Percentiles rank a stretch among this genome's conserved stretches.
Conservation (phyloP, 768 basidiomycete species). For the Tulasnella sp. region DNA sequence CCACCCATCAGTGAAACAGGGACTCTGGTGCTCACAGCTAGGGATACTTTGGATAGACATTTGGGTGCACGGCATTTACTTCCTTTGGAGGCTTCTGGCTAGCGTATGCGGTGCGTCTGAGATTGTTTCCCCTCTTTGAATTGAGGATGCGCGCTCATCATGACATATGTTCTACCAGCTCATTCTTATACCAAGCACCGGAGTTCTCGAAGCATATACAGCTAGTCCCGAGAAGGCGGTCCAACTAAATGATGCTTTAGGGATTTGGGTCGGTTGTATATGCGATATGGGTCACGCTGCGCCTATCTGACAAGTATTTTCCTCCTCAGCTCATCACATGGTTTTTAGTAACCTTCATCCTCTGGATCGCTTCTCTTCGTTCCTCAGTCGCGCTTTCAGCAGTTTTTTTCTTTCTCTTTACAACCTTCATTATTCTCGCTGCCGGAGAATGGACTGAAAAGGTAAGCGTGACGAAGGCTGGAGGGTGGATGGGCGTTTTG, state of each 20-base stretch:
- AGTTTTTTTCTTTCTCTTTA: slow-evolving; percentile 52
- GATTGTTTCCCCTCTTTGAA: background rate
- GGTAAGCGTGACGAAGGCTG: slow-evolving; percentile 35
- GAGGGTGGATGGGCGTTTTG: slow-evolving; percentile 33
- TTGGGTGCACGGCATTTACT: slow-evolving; percentile 22
- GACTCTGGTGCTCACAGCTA: background rate
- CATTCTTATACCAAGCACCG: slow-evolving; percentile 11
- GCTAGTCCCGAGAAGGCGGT: background rate
- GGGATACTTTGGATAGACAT: slow-evolving; percentile 2
- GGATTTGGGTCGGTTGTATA: slow-evolving; percentile 50
- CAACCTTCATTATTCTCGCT: slow-evolving; percentile 52
- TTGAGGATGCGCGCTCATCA: background rate
- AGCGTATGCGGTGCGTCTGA: slow-evolving; percentile 11
- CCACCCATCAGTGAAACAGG: background rate
- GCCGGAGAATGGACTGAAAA: slow-evolving; percentile 41
- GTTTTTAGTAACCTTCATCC: slow-evolving; percentile 56
- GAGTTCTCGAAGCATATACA: slow-evolving; percentile 51
- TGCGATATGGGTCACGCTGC: no score
- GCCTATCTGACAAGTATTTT: no score
- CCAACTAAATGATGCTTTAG: slow-evolving; percentile 51
- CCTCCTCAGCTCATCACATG: slow-evolving; percentile 55
- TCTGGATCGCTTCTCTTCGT: slow-evolving; percentile 47
- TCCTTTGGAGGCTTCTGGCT: slow-evolving; percentile 25
- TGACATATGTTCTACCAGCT: background rate
- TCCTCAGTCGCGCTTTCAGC: slow-evolving; percentile 50